Evolutionary conservation across 1,284 basidiomycete genomes (phyloP).

Genomic region (Phellinidium pouzarii): DNA sequence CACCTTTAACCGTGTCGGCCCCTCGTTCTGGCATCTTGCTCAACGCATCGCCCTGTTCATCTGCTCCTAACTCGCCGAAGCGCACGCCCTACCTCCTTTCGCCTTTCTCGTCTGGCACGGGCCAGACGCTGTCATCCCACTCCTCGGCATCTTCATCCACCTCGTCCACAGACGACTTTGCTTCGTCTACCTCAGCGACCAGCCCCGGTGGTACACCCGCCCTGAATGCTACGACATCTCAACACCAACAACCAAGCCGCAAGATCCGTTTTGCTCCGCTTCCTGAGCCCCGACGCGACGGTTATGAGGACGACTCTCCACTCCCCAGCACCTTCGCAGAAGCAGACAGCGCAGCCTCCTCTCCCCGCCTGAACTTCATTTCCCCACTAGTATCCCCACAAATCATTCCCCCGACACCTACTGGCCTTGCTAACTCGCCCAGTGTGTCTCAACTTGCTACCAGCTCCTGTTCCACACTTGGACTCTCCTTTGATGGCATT

Average conservation of each 20-base stretch:
- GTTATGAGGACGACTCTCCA: constrained; percentile 38
- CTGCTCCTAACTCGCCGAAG: constrained; percentile 15
- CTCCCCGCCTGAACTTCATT: constrained; percentile 10
- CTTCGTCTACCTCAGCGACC: constrained; percentile 14
- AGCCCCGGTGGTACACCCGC: constrained; percentile 7
- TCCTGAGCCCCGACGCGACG: constrained; percentile 58
- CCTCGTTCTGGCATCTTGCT: constrained; percentile 15
- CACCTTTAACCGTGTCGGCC: too few species aligned
- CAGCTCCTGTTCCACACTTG: constrained; percentile 13
- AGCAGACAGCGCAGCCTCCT: constrained; percentile 16
- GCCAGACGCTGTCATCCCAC: constrained; percentile 6
- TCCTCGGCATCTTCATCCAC: constrained; percentile 15
- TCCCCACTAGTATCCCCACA: constrained; percentile 8
- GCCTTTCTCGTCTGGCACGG: background rate
- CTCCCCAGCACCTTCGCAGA: constrained; percentile 28
- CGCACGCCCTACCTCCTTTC: constrained; percentile 5
- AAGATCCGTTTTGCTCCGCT: constrained; percentile 71
- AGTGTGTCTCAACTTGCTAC: background rate
- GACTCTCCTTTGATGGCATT: constrained; percentile 15
- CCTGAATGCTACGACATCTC: background rate
- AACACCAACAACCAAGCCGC: constrained; percentile 23
- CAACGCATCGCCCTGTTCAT: constrained; percentile 17
- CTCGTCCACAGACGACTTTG: constrained; percentile 17
- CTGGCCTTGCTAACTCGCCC: background rate
- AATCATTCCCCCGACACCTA: constrained; percentile 4